Evolutionary conservation across 495 filamentous ascomycete genomes (phyloP), one percentile per base, ranked within the genome.

Genomic region (Copromyces sp.): DNA sequence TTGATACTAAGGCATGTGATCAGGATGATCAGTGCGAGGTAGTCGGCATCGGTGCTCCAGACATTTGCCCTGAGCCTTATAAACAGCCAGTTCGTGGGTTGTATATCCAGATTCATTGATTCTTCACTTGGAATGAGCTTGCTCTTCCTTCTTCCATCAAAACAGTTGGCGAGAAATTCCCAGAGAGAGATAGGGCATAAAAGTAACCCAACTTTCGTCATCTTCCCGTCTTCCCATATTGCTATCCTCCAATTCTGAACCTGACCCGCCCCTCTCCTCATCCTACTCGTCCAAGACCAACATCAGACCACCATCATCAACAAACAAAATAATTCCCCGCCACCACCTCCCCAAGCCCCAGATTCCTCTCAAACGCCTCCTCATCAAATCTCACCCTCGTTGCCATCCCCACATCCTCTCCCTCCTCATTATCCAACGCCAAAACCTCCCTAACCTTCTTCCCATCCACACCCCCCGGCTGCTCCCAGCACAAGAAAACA

Each of bases 401-500:
- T 77, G 68, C 71, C 45, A 81, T 78, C 4, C 82, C 76, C 39
- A 89, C 24, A 4, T 81, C 80, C 74, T 83, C 78, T 2, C 82
- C 86, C 39, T 79, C 74, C 9, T 45, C 38, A 14, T 4, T 4
- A 32, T 16, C 20, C 68, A 79, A 47, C n/a, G 73, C 76, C 59
- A 79, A 29, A 24, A 81, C 74, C 74, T 86, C 82, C 41, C 83
- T 78, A 76, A 84, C 81, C 68, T 82, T 82, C 71, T 78, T 77
- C n/a, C 59, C 79, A 38, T 85, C 81, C 39, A 89, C 83, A 4
- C 76, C 82, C 47, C 75, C 80, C 0, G 88, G 88, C 80, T 89
- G 84, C 78, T 88, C 85, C 74, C 86, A 89, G 37, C 89, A 74
- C 75, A 89, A 78, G 75, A 88, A 89, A 14, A 84, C 70, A 75